Evolutionary conservation across 768 basidiomycete genomes (phyloP), one percentile per base, ranked within the genome.

Genomic region (Mycena epipterygia): DNA sequence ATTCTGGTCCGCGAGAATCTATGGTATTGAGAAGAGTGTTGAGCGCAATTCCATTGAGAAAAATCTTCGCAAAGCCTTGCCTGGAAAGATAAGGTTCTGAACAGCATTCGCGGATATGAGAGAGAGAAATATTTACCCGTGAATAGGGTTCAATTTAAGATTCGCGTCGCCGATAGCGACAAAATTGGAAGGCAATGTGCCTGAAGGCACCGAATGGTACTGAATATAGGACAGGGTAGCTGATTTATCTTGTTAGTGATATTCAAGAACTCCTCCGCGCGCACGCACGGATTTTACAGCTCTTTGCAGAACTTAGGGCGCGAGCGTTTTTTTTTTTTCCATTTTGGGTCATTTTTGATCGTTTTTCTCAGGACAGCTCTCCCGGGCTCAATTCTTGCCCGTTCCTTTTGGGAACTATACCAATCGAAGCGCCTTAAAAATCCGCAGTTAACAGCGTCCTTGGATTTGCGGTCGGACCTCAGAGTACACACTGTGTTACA

Each of bases 1-100:
- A 58, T 30, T n/a, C 14, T 8, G n/a, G 13, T 35, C 4, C 5
- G 35, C 27, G 21, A 16, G 30, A 13, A 16, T 44, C 39, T 3
- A 46, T 29, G 9, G 60, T 21, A n/a, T 69, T 23, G 8, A 79
- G 64, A 14, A 76, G 29, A 12, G 61, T 46, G 56, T 76, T 74
- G 7, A 78, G 42, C 2, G 73, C 74, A 3, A 79, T 55, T 7
- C 65, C 75, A 17, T 75, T 74, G 11, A 77, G 27, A 13, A 73
- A 53, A 14, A 74, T 73, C 60, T 78, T 78, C 1, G 74, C 73
- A 25, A 70, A 72, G 3, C 78, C 78, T 59, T 76, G 75, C 0
- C 75, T 72, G 51, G 23, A 6, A 49, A 35, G 8, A 3, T 33
- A n/a, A n/a, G n/a, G n/a, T n/a, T 53, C 27, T 52, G 5, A 41